Base-by-base conservation (phyloP, 305 asterid genomes). In the Salvia sclarea region DNA sequence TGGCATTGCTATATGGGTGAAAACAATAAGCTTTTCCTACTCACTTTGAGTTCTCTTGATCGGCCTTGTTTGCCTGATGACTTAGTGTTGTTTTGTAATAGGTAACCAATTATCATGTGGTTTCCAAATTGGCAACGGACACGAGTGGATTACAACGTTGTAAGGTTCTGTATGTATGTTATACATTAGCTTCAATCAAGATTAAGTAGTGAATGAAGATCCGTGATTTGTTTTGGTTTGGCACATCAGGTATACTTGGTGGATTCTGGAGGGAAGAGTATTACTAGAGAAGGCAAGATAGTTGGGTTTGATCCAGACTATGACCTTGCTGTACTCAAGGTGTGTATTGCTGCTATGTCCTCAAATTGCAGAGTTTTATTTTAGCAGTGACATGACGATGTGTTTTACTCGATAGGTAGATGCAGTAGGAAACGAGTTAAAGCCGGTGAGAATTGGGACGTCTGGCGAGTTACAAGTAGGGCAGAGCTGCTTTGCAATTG, bases 241-340 rank as follows among this genome's bases (percentile, higher is more conserved):
- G 30, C 9, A 11, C 21, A 71, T 35, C 81, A 92, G 98, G 81
- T 90, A 48, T 82, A 80, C 57, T 73, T 90, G 47, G 86, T 84
- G 60, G 95, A 88, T 78, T 82, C 88, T 53, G 71, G 50, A 48
- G 97, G 97, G 44, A 87, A 85, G 35, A 79, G 20, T 68, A 75
- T 90, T 37, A 76, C 81, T 17, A 79, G 82, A 74, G 91, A 90
- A 21, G 97, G 83, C 31, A 83, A 78, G 53, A 60, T 92, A 56
- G 72, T 88, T 20, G 98, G 98, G 38, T 79, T 66, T 65, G 98
- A 92, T 86, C 96, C 77, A n/a, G 95, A 87, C 64, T 80, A 76
- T 64, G 98, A 92, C 71, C 83, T 92, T 21, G 98, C 97, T 40
- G 85, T 90, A 70, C 87, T 92, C 55, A 92, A 92, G 98, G 96